Evolutionary conservation across 441 rosid species (phyloP).

Genomic region (Brassica hybrid): DNA sequence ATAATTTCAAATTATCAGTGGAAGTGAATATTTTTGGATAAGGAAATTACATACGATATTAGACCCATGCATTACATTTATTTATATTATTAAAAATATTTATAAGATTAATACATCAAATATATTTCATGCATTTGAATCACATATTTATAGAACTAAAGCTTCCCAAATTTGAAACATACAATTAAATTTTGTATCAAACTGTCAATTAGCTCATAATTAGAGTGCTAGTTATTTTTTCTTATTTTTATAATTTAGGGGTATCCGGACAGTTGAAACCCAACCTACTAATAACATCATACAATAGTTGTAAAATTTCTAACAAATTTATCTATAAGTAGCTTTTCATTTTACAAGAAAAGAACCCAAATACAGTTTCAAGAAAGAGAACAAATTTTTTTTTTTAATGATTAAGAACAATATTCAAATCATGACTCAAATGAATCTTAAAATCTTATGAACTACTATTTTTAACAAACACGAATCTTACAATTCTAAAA

Average conservation of each 20-base stretch:
- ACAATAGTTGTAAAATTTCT: background rate
- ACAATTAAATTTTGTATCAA: background rate
- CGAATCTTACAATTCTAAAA: background rate
- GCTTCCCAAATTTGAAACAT: background rate
- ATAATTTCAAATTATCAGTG: background rate
- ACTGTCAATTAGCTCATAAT: no score
- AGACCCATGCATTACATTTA: background rate
- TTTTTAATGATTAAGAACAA: background rate
- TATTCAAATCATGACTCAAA: background rate
- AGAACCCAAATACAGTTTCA: background rate
- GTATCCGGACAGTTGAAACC: no score
- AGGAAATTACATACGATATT: background rate
- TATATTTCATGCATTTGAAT: background rate
- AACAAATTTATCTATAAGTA: background rate
- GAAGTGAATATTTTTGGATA: background rate
- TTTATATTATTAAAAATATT: background rate
- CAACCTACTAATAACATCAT: no score
- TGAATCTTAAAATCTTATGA: background rate
- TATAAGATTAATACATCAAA: background rate
- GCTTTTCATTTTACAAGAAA: background rate
- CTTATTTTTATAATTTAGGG: no score
- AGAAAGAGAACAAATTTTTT: background rate
- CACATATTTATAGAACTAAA: background rate
- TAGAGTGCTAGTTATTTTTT: no score
- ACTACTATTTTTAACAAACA: background rate